These are phyloP conservation scores for Didymella segeticola DNA, from an alignment of 2,329 filamentous ascomycete genomes.

Conservation along the genomic window DNA sequence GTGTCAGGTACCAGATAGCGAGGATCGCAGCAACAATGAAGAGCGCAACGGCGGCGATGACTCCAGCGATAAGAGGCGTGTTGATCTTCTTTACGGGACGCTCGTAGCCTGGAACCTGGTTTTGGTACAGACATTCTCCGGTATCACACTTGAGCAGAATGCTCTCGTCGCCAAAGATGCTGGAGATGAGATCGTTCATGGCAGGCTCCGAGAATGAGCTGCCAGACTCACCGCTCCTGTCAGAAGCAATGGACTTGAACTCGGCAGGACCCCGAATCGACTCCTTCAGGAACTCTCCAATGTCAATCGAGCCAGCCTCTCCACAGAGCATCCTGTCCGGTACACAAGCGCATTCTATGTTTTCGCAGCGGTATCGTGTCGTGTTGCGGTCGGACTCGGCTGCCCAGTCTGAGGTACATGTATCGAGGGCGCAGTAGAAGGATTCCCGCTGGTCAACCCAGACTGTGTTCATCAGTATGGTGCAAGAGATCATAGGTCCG, in stretches of 20 bases:
- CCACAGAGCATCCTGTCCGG: conserved; percentile 93
- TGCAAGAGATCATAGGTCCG: background rate
- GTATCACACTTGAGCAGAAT: conserved; percentile 83
- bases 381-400: conserved; percentile 75
- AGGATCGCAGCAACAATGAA: conserved; percentile 90
- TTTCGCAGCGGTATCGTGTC: conserved; percentile 83
- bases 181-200: conserved; percentile 89
- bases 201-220: conserved; percentile 90
- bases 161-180: conserved; percentile 88
- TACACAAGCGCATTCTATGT: conserved; percentile 86
- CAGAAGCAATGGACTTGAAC: conserved; percentile 72
- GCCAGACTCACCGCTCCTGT: conserved; percentile 66
- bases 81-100: conserved; percentile 94
- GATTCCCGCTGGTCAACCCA: conserved; percentile 95
- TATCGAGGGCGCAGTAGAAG: conserved; percentile 90
- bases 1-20: conserved; percentile 84
- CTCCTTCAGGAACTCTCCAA: conserved; percentile 84
- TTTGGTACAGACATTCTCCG: conserved; percentile 92
- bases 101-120: conserved; percentile 89
- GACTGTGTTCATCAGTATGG: conserved; percentile 61
- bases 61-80: conserved; percentile 90
- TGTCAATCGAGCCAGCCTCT: conserved; percentile 87
- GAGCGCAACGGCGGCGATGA: conserved; percentile 84
- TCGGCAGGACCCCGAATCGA: conserved; percentile 85
- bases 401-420: conserved; percentile 76